These are phyloP conservation scores for Penicillium lagena DNA, from an alignment of 495 filamentous ascomycete genomes.

Conservation along the genomic window DNA sequence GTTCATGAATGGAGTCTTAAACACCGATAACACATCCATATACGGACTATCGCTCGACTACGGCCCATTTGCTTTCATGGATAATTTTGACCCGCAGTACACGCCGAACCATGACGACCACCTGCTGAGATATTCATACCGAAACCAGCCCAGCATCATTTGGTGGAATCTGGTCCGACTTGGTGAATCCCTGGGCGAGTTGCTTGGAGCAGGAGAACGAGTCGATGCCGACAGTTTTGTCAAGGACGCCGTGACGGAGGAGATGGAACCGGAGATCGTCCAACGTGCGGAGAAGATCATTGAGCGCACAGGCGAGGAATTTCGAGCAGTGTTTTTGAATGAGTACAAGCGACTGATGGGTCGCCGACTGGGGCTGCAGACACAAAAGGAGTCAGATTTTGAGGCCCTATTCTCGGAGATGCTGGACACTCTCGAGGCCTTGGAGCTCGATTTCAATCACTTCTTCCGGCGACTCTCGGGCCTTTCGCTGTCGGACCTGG, in stretches of 20 bases:
- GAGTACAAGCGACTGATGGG: slow-evolving; percentile 86
- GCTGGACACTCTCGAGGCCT: slow-evolving; percentile 72
- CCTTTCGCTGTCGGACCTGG: slow-evolving; percentile 50
- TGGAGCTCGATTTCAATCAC: slow-evolving; percentile 85
- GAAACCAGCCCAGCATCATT: slow-evolving; percentile 90
- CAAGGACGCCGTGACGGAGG: slow-evolving; percentile 61
- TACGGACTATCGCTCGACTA: slow-evolving; percentile 87
- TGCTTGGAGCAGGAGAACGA: slow-evolving; percentile 63
- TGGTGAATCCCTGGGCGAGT: slow-evolving; percentile 84
- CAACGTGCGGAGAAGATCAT: slow-evolving; percentile 79
- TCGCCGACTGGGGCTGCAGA: slow-evolving; percentile 65
- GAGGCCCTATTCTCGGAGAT: slow-evolving; percentile 67
- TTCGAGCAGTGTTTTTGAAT: slow-evolving; percentile 72
- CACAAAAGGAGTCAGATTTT: slow-evolving; percentile 63
- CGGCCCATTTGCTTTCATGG: slow-evolving; percentile 93
- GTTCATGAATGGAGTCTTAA: slow-evolving; percentile 96
- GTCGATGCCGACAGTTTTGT: slow-evolving; percentile 68
- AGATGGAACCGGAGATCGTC: slow-evolving; percentile 59
- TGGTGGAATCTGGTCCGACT: slow-evolving; percentile 98
- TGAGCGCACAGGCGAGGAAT: slow-evolving; percentile 70
- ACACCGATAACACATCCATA: slow-evolving; percentile 94
- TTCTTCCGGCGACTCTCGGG: slow-evolving; percentile 74
- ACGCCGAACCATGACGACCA: slow-evolving; percentile 97
- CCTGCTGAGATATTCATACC: slow-evolving; percentile 79
- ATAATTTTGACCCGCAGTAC: slow-evolving; percentile 89